Evolutionary conservation across 1,139 yeast species (phyloP), one percentile per base, ranked within the genome.

Genomic region (Starmera stellimalicola): DNA sequence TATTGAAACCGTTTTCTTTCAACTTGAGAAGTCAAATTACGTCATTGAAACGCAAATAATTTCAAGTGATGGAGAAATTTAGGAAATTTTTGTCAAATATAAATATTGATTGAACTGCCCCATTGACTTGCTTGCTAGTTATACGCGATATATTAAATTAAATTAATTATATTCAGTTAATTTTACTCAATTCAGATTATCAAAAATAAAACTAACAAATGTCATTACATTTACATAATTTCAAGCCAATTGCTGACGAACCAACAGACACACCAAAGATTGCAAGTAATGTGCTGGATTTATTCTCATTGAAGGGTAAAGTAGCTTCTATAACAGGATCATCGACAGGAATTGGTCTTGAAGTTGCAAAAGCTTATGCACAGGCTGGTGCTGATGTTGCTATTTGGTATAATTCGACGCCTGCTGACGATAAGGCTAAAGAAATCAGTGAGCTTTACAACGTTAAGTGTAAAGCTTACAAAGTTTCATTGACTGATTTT

Each of bases 381-480:
- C 93, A 83, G 60, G 94, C 93, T 5, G 95, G 95, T 34, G 95
- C 94, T 9, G 85, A 82, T 45, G 80, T 85, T 30, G 91, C 88
- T 41, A 68, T 85, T 48, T 83, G 94, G 94, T 80, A 77, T 65
- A 71, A 73, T 55, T 65, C 76, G 27, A 70, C 73, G 42, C 74
- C 82, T 22, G 69, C 82, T 7, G 77, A 73, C 35, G 65, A 65
- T 19, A 65, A 72, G 51, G 88, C 85, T 15, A 65, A 63, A 40
- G 65, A 62, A 32, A 63, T 84, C 26, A 58, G 73, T 27, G 56
- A 71, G 45, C 72, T 70, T 44, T 82, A 80, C 55, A 79, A 80
- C 15, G 80, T 83, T 38, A 70, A 60, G 51, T 70, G 70, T 43
- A 71, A 65, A 56, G 88, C 94, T 15, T 82, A 83, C 65, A 70